Evolutionary conservation across 495 filamentous ascomycete species (phyloP), one percentile per base, ranked within the genome.

Genomic region (Lasiosphaeria ovina): DNA sequence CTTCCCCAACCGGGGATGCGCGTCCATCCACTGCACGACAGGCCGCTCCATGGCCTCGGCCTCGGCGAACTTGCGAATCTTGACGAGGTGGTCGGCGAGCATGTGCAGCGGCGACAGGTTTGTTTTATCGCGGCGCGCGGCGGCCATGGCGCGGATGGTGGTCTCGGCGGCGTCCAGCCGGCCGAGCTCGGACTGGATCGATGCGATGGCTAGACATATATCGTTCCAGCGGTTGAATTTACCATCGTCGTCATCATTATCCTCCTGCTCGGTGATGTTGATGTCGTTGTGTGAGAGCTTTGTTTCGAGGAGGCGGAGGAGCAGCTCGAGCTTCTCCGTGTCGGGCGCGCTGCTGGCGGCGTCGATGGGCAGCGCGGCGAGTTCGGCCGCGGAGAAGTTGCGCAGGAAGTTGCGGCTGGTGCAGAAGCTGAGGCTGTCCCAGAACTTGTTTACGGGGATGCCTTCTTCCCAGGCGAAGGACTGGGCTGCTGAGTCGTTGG

Each of bases 331-430:
- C 53, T 61, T 61, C 1, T 35, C 53, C 11, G 31, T n/a, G 33
- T 51, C 31, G 52, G 31, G 35, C 4, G 48, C 38, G 11, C 33
- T 35, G 59, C 59, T 61, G 53, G 56, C 44, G 32, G 59, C 53
- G 53, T 57, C 44, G 42, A 61, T 61, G 59, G 59, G 52, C 51
- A 61, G 53, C 35, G 44, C 12, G 42, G 40, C 24, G 42, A 61
- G 33, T 36, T 61, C 59, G 17, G 51, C 53, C 35, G 52, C 42
- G 32, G 44, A 45, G 53, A 61, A 61, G 53, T 53, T 57, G 17
- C 17, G 24, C 36, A 61, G 59, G 52, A 61, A 61, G 53, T 61
- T 61, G 44, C 59, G 59, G 53, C 59, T 53, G 16, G 52, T 12
- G 44, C 7, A 34, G 45, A 51, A 61, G 32, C 34, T 35, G 3